Evolutionary conservation across 257 asterid genomes (phyloP).

Genomic region (Nicotiana undulata): DNA sequence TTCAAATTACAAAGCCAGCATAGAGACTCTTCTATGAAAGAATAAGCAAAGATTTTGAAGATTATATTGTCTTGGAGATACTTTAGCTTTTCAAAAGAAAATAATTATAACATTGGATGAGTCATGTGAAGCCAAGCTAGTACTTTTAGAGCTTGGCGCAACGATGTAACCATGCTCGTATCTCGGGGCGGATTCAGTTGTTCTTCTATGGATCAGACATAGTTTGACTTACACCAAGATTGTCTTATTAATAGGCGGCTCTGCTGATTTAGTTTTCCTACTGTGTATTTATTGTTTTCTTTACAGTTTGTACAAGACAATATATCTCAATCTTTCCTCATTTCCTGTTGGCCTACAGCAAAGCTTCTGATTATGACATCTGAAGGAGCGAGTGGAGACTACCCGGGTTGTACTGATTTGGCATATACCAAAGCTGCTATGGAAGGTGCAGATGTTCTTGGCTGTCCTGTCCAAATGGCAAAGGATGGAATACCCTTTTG

Average conservation of each 20-base stretch:
- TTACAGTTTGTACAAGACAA: background rate
- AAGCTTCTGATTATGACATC: constrained; percentile 42
- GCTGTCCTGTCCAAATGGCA: constrained; percentile 72
- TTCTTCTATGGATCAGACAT: background rate
- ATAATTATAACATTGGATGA: background rate
- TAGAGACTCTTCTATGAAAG: constrained; percentile 2
- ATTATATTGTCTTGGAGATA: background rate
- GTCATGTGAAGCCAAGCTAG: background rate
- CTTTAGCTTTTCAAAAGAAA: background rate
- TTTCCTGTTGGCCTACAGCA: constrained; percentile 3
- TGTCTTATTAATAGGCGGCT: background rate
- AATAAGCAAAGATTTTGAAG: background rate
- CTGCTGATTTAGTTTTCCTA: background rate
- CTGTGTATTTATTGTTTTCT: background rate
- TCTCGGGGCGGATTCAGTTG: background rate
- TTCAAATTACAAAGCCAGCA: background rate
- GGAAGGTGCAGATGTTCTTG: constrained; percentile 66
- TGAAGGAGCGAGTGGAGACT: constrained; percentile 83
- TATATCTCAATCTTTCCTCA: background rate
- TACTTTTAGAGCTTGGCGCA: background rate
- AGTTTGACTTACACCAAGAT: background rate
- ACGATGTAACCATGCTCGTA: background rate
- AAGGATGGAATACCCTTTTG: constrained; percentile 63
- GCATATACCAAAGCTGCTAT: constrained; percentile 58
- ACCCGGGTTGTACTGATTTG: constrained; percentile 69